phyloP scores from a whole-genome alignment of 352 stramenopile genomes.

The Globisporangium barbulae region DNA sequence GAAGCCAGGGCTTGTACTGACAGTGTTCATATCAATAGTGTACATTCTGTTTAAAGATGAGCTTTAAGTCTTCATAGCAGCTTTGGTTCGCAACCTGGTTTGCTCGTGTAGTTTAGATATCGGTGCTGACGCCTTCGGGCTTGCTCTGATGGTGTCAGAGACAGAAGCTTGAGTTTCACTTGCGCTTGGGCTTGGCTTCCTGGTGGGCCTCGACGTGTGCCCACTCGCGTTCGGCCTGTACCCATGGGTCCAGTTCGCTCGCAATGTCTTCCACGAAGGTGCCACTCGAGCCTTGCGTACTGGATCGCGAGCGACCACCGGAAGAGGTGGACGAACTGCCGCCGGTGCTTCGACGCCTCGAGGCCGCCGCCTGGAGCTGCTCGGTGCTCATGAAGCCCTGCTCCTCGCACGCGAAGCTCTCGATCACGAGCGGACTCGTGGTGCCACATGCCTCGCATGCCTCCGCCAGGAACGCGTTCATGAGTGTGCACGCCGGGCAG shows the following conservation, averaged over 20 bases:
- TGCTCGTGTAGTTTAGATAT: too few species aligned
- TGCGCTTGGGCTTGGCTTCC: slow-evolving; percentile 20
- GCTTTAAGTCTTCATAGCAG: too few species aligned
- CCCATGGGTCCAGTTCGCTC: slow-evolving; percentile 53
- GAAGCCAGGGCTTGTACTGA: too few species aligned
- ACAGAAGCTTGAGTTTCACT: background rate
- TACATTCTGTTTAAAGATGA: too few species aligned
- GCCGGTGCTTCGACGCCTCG: background rate
- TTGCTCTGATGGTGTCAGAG: too few species aligned
- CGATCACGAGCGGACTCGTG: slow-evolving; percentile 67
- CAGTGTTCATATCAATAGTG: too few species aligned
- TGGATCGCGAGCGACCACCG: slow-evolving; percentile 18
- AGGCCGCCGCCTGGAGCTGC: background rate
- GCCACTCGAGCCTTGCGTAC: slow-evolving; percentile 37
- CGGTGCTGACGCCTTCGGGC: too few species aligned
- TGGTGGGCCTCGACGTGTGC: slow-evolving; percentile 57
- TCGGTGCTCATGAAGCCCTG: slow-evolving; percentile 8
- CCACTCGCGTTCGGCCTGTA: slow-evolving; percentile 68
- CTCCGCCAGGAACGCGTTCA: slow-evolving; percentile 55
- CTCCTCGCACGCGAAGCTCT: slow-evolving; percentile 51
- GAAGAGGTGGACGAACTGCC: background rate
- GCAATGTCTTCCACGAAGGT: slow-evolving; percentile 30
- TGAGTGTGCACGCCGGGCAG: slow-evolving; percentile 53
- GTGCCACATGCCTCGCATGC: slow-evolving; percentile 56
- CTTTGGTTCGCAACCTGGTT: too few species aligned